A percentile compares a stretch with the other conserved stretches of the same genome.
phyloP scores from a whole-genome alignment of 768 basidiomycete genomes.

The Auricularia auricula-judae region DNA sequence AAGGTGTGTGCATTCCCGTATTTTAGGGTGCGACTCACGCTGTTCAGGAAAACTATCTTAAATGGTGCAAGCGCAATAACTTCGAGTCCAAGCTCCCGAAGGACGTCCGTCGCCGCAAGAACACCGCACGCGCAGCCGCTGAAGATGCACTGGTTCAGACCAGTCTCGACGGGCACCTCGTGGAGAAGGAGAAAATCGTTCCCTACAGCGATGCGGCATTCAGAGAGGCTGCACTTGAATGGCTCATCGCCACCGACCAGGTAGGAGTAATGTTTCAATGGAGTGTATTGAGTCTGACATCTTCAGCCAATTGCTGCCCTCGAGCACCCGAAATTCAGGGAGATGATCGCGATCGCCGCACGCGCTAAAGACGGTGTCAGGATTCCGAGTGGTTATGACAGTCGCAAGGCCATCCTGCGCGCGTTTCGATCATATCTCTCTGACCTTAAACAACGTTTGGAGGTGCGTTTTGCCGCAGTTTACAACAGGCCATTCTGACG shows the following conservation, averaged over 20 bases:
- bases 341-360: conserved; percentile 28
- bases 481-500: background rate
- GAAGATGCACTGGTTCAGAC: background rate
- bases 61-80: conserved; percentile 17
- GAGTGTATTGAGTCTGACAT: background rate
- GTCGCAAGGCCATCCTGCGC: conserved; percentile 17
- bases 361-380: conserved; percentile 25
- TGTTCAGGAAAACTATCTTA: conserved; percentile 11
- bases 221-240: background rate
- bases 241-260: conserved; percentile 1
- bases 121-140: background rate
- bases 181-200: conserved; percentile 7
- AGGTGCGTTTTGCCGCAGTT: conserved; percentile 9
- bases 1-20: background rate
- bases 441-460: conserved; percentile 7
- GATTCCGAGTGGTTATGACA: conserved; percentile 21
- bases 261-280: background rate
- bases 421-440: conserved; percentile 16
- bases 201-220: background rate
- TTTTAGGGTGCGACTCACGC: background rate
- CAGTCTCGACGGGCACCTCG: conserved; percentile 21
- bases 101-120: conserved; percentile 14
- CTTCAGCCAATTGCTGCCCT: conserved; percentile 12
- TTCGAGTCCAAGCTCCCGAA: conserved; percentile 22
- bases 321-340: conserved; percentile 21